A percentile compares a stretch with the other conserved stretches of the same genome.
phyloP scores from a whole-genome alignment of 495 filamentous ascomycete species.

The Clohesyomyces aquaticus region DNA sequence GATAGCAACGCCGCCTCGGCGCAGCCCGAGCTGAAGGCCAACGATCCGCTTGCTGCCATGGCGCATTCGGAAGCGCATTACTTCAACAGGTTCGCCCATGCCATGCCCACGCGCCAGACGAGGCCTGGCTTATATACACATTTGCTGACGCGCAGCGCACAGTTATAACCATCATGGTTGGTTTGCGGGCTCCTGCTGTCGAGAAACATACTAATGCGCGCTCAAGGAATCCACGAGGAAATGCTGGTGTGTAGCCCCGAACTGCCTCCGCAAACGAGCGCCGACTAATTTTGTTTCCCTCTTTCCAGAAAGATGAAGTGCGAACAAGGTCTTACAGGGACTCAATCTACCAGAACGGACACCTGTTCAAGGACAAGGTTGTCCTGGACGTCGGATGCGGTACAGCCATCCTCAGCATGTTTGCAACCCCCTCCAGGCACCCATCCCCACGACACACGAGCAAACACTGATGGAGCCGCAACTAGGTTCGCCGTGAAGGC shows the following conservation, averaged over 20 bases:
- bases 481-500: slow-evolving; percentile 94
- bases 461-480: slow-evolving; percentile 14
- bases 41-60: slow-evolving; percentile 43
- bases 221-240: slow-evolving; percentile 89
- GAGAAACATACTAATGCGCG: slow-evolving; percentile 35
- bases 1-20: slow-evolving; percentile 34
- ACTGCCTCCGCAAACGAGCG: slow-evolving; percentile 31
- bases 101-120: background rate
- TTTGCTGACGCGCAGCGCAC: slow-evolving; percentile 42
- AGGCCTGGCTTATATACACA: background rate
- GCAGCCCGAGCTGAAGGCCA: slow-evolving; percentile 33
- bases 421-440: slow-evolving; percentile 44
- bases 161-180: slow-evolving; percentile 97
- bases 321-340: slow-evolving; percentile 94
- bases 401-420: slow-evolving; percentile 88
- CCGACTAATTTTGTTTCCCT: slow-evolving; percentile 22
- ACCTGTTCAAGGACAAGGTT: slow-evolving; percentile 96
- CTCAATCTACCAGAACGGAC: slow-evolving; percentile 91
- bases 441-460: slow-evolving; percentile 7
- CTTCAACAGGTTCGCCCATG: slow-evolving; percentile 86
- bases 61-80: slow-evolving; percentile 89
- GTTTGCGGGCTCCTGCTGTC: slow-evolving; percentile 39
- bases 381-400: slow-evolving; percentile 98
- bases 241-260: slow-evolving; percentile 77
- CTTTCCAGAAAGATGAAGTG: slow-evolving; percentile 89